Percentiles rank a stretch among this genome's conserved stretches.
Conservation (phyloP, 331 rosid species). For the Rosa hybrid region DNA sequence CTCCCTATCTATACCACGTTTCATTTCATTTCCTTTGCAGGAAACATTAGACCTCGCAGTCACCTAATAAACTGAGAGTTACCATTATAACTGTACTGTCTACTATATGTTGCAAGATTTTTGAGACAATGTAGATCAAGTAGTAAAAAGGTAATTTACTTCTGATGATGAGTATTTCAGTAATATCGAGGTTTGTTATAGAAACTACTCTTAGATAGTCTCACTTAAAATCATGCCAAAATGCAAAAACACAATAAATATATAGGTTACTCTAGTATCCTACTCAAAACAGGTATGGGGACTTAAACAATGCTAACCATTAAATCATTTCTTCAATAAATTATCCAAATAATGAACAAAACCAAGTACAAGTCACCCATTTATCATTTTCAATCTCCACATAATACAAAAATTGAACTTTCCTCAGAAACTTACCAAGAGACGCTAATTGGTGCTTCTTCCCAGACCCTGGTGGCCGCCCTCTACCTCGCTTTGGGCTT, state of each 20-base stretch:
- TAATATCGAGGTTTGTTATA: not conserved
- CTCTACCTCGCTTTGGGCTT: slow-evolving; percentile 73
- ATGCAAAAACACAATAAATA: not conserved
- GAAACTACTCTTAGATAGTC: slow-evolving; percentile 5
- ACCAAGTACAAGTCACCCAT: not conserved
- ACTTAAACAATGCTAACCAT: not conserved
- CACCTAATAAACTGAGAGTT: not conserved
- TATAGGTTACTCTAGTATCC: not conserved
- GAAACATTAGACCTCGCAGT: not conserved
- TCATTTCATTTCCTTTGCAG: not conserved
- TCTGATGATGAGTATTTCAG: not conserved
- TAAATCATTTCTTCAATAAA: slow-evolving; percentile 8
- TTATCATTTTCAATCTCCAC: slow-evolving; percentile 11
- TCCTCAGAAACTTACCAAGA: slow-evolving; percentile 52
- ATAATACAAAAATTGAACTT: slow-evolving; percentile 11
- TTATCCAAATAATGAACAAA: slow-evolving; percentile 1
- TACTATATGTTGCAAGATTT: not conserved
- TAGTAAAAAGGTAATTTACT: not conserved
- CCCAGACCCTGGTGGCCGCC: slow-evolving; percentile 89
- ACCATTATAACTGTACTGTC: not conserved
- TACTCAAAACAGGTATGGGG: not conserved
- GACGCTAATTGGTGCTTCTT: slow-evolving; percentile 87
- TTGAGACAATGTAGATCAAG: not conserved
- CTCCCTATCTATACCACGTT: not conserved
- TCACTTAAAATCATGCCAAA: not conserved